Base-by-base conservation (phyloP, 2,329 filamentous ascomycete genomes). In the Ascochyta rabiei region DNA sequence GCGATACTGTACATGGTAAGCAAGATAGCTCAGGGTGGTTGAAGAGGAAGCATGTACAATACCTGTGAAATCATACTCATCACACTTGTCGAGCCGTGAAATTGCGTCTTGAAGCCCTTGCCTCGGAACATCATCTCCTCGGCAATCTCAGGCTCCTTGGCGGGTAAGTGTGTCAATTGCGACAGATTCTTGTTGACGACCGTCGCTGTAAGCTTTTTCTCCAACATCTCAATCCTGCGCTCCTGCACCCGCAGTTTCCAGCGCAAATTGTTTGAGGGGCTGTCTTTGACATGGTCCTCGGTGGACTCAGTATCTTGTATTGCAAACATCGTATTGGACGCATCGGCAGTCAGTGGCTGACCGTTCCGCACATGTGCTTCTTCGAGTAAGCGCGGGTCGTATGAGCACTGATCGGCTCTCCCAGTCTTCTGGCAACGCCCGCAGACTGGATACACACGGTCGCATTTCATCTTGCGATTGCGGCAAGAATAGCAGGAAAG, bases 401-500 rank as follows among this genome's bases (percentile, higher is more conserved):
- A 80, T 6, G 75, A 68, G 56, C 78, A 80, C 40, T 74, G 71
- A 9, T 75, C 68, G 6, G 74, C 68, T 53, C 78, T 68, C 38
- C 78, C 78, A 39, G 76, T 75, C 56, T 75, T 79, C 19, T 74
- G 70, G 50, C 78, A 80, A 37, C 78, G 69, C 33, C 75, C 73
- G 51, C 78, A 80, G 2, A 78, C 73, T 30, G 78, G 78, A 57
- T 76, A 74, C 4, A 74, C 68, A 34, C 78, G 75, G 59, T 80
- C 78, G 60, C 78, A 80, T 60, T 79, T 78, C 59, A 80, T 74
- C 60, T 80, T 80, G n/a, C 78, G 70, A 38, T 73, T 72, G 45
- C 78, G 74, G 67, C 78, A 80, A 12, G 78, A 75, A 57, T 76
- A 78, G 57, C 78, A 80, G 2, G 78, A 80, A 8, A 80, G 63